A percentile compares a stretch with the other conserved stretches of the same genome.
Conservation (phyloP, 352 stramenopile genomes). For the Aphanomyces stellatus region DNA sequence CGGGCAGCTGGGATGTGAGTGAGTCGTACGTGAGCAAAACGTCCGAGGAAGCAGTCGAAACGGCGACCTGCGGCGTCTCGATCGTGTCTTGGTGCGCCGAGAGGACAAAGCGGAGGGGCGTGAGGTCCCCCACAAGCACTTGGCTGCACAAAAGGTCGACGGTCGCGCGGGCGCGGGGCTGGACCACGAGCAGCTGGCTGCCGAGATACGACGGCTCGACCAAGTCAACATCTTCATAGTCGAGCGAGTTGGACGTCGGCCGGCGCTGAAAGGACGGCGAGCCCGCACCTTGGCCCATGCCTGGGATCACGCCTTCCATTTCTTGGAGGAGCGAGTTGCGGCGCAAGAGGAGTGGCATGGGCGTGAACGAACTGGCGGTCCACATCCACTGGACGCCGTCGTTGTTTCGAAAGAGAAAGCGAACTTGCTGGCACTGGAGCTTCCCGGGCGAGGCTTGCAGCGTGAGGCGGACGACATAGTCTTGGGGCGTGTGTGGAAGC, state of each 20-base stretch:
- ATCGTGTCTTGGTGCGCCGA: not conserved
- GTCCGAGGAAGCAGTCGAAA: not conserved
- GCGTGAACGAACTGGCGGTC: conserved; percentile 40
- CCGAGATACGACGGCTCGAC: not conserved
- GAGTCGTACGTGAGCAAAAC: not conserved
- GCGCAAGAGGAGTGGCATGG: conserved; percentile 29
- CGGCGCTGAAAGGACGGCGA: conserved; percentile 74
- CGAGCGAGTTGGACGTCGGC: conserved; percentile 62
- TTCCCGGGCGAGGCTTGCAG: not conserved
- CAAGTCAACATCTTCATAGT: conserved; percentile 4
- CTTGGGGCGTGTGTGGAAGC: not conserved
- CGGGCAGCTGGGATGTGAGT: not conserved
- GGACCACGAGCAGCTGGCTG: not conserved
- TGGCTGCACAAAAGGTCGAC: not conserved
- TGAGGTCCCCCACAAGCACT: conserved; percentile 3
- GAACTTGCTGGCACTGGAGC: conserved; percentile 11
- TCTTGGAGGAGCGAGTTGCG: conserved; percentile 33
- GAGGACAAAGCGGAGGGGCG: not conserved
- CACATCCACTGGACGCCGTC: conserved; percentile 32
- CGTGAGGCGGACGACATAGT: not conserved
- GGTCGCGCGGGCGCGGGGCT: not conserved
- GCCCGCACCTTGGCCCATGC: conserved; percentile 76
- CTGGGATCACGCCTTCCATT: conserved; percentile 50
- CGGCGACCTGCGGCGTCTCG: not conserved
- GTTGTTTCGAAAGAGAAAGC: conserved; percentile 1